Evolutionary conservation across 768 basidiomycete species (phyloP).

Genomic region (Russula emetica): DNA sequence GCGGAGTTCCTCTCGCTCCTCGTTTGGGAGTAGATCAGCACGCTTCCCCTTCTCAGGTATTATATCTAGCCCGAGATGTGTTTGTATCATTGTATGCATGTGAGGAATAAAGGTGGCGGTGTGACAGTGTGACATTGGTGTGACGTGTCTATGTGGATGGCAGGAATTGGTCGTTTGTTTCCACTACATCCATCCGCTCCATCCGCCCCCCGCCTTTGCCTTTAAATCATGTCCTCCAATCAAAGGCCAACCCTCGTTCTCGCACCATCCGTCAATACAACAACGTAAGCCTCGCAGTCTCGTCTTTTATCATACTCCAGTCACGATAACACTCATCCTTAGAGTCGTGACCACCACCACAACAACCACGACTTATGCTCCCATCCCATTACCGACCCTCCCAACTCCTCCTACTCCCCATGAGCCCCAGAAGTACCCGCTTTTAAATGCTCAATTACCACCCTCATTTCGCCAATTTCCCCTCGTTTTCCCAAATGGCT

Average conservation of each 20-base stretch:
- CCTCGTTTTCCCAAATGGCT: slow-evolving; percentile 74
- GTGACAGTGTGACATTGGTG: slow-evolving; percentile 7
- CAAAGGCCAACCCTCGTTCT: slow-evolving; percentile 66
- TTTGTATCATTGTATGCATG: too few relatives aligned
- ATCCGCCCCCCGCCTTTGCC: slow-evolving; percentile 23
- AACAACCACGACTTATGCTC: slow-evolving; percentile 84
- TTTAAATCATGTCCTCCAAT: slow-evolving; percentile 53
- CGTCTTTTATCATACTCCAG: not conserved
- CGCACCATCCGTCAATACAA: slow-evolving; percentile 80
- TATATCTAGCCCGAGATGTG: not conserved
- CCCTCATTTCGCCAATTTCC: slow-evolving; percentile 68
- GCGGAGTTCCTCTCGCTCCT: too few relatives aligned
- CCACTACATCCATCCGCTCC: slow-evolving; percentile 28
- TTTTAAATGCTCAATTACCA: slow-evolving; percentile 72
- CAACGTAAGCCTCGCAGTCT: slow-evolving; percentile 52
- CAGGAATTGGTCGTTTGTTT: slow-evolving; percentile 21
- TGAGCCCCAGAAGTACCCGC: slow-evolving; percentile 75
- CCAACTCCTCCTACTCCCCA: slow-evolving; percentile 68
- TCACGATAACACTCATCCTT: slow-evolving; percentile 10
- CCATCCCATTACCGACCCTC: slow-evolving; percentile 74
- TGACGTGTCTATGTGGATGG: slow-evolving; percentile 5
- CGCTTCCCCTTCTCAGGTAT: too few relatives aligned
- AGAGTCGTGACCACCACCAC: slow-evolving; percentile 91
- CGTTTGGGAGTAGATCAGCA: not conserved
- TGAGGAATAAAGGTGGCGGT: not conserved